Evolutionary conservation across 2,329 filamentous ascomycete species (phyloP).

Genomic region (Moelleriella libera): DNA sequence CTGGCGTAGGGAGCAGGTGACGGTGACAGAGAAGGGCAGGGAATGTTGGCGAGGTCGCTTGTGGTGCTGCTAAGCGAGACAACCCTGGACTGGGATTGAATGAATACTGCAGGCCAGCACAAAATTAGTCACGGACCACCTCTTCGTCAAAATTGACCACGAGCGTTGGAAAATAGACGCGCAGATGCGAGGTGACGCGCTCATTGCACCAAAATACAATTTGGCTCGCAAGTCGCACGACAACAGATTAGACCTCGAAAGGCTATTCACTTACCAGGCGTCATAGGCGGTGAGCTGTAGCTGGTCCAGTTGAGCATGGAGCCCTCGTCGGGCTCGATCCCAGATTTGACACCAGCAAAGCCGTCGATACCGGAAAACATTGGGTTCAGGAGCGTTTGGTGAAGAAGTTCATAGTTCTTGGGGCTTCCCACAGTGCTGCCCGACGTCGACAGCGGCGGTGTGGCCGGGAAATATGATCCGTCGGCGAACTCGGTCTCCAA

Average conservation of each 20-base stretch:
- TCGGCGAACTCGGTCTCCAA: constrained; percentile 63
- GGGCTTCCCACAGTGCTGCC: constrained; percentile 81
- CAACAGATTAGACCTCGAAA: background rate
- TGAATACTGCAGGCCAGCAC: constrained; percentile 27
- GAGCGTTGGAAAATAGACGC: background rate
- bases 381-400: constrained; percentile 63
- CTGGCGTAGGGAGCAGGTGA: constrained; percentile 69
- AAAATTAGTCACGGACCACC: constrained; percentile 19
- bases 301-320: constrained; percentile 66
- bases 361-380: constrained; percentile 61
- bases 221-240: too few relatives aligned
- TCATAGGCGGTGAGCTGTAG: constrained; percentile 72
- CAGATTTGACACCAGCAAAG: constrained; percentile 51
- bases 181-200: too few relatives aligned
- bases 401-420: constrained; percentile 59
- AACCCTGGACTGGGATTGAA: constrained; percentile 32
- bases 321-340: constrained; percentile 58
- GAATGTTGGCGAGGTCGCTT: constrained; percentile 60
- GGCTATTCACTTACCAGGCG: constrained; percentile 61
- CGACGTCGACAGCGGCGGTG: constrained; percentile 73
- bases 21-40: constrained; percentile 75
- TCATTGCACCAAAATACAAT: background rate
- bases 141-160: constrained; percentile 1
- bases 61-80: constrained; percentile 49
- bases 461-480: constrained; percentile 67